Base-by-base conservation (phyloP, 768 basidiomycete species). In the Amyloporia xantha region DNA sequence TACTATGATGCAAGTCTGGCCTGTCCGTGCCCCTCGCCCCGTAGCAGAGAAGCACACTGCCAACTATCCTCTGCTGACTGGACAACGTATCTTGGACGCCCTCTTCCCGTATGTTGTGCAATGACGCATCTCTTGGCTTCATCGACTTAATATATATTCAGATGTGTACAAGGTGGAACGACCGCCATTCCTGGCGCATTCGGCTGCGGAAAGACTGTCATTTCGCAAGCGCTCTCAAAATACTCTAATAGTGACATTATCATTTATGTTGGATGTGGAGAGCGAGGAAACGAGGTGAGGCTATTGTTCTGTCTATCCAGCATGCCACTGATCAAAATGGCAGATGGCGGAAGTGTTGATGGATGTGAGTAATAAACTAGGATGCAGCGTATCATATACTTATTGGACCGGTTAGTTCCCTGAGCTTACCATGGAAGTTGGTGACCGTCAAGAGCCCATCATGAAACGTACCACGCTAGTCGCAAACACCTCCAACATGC, bases 401-500 rank as follows among this genome's bases (percentile, higher is more conserved):
- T 3, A 52, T 19, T 2, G 13, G n/a, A 26, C 4, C 4, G 2
- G 4, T 17, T 52, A 73, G 84, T 90, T 89, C 84, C 96, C 96
- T 39, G 73, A 91, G 68, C 75, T 99, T 25, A 91, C 87, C 1
- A 89, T 97, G 85, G 92, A 96, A 44, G 73, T 95, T 47, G 85
- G 79, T 20, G 83, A 88, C 55, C 91, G 92, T 44, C 84, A 94
- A 77, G 96, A 99, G 67, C 96, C 96, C 27, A 98, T 99, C 76
- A 99, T 99, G 96, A 99, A 99, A 71, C 94, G 96, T 51, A 99
- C 96, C 0, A 91, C 94, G 12, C 82, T 99, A 20, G 94, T 99
- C 52, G 96, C 96, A 56, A 99, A 99, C 67, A 99, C 96, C 2
- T 99, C 96, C 42, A 98, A 98, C 73, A 99, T 99, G 96, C 96